These are phyloP conservation scores for Xylaria sp. DNA, from an alignment of 2,329 filamentous ascomycete genomes.

Conservation along the genomic window DNA sequence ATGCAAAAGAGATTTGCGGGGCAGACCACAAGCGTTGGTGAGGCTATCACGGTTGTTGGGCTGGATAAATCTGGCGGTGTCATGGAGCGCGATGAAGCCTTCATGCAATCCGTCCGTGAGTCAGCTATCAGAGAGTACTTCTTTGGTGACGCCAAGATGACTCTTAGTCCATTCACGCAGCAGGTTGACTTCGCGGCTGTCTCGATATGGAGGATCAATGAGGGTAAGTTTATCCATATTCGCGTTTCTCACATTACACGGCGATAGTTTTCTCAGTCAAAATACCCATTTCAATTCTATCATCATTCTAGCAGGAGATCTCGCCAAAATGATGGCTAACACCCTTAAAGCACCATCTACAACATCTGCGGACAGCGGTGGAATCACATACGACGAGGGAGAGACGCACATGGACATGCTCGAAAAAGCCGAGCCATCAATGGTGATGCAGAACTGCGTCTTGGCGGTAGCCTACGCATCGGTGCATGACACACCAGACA, in stretches of 20 bases:
- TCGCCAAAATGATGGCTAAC: slow-evolving; percentile 6
- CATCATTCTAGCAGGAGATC: neutral
- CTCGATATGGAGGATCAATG: slow-evolving; percentile 71
- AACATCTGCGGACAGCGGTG: slow-evolving; percentile 18
- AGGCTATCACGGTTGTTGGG: slow-evolving; percentile 75
- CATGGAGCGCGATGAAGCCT: slow-evolving; percentile 73
- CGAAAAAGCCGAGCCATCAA: slow-evolving; percentile 67
- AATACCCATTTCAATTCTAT: neutral
- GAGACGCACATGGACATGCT: slow-evolving; percentile 49
- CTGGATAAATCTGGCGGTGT: slow-evolving; percentile 87
- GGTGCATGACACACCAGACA: slow-evolving; percentile 69
- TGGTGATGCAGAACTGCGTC: slow-evolving; percentile 77
- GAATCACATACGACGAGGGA: slow-evolving; percentile 28
- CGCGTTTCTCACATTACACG: neutral
- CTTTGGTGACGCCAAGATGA: slow-evolving; percentile 79
- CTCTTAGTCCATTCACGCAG: slow-evolving; percentile 86
- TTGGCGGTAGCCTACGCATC: slow-evolving; percentile 84
- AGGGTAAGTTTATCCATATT: slow-evolving; percentile 53
- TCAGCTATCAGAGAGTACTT: slow-evolving; percentile 90
- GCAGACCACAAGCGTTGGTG: slow-evolving; percentile 62
- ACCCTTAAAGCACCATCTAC: slow-evolving; percentile 10
- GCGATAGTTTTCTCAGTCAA: neutral
- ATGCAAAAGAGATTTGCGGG: slow-evolving; percentile 71
- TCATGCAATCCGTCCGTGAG: slow-evolving; percentile 75
- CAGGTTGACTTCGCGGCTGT: slow-evolving; percentile 79